Evolutionary conservation across 805 yeast genomes (phyloP).

Genomic region (Candida dendrica): DNA sequence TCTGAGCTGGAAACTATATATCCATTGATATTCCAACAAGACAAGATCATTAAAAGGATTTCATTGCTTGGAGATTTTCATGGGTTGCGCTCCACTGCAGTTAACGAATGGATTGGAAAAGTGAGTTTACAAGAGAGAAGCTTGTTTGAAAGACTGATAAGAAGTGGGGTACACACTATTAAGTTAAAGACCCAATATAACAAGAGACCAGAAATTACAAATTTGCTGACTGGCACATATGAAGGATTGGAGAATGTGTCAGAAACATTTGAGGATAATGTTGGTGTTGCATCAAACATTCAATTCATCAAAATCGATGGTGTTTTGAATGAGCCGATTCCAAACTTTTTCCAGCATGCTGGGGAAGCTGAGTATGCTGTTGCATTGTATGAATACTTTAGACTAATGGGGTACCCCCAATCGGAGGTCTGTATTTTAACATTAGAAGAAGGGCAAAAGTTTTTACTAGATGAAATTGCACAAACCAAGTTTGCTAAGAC

Average conservation of each 20-base stretch:
- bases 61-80: constrained; percentile 29
- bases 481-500: constrained; percentile 13
- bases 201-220: not conserved
- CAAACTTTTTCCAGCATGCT: constrained; percentile 26
- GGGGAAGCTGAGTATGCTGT: constrained; percentile 44
- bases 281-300: not conserved
- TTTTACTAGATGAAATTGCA: constrained; percentile 35
- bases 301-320: constrained; percentile 29
- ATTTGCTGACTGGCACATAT: not conserved
- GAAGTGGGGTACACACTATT: constrained; percentile 12
- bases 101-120: constrained; percentile 6
- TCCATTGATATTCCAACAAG: constrained; percentile 16
- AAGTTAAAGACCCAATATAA: constrained; percentile 4
- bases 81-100: constrained; percentile 17
- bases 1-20: constrained; percentile 25
- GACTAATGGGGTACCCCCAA: constrained; percentile 34
- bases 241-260: not conserved
- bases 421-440: constrained; percentile 34
- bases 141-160: constrained; percentile 18
- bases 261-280: not conserved
- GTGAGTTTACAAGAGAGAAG: constrained; percentile 15
- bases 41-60: constrained; percentile 17
- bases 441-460: constrained; percentile 31
- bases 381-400: constrained; percentile 37
- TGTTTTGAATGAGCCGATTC: constrained; percentile 20